phyloP scores from a whole-genome alignment of 306 rosid species.

The Arachis stenosperma region DNA sequence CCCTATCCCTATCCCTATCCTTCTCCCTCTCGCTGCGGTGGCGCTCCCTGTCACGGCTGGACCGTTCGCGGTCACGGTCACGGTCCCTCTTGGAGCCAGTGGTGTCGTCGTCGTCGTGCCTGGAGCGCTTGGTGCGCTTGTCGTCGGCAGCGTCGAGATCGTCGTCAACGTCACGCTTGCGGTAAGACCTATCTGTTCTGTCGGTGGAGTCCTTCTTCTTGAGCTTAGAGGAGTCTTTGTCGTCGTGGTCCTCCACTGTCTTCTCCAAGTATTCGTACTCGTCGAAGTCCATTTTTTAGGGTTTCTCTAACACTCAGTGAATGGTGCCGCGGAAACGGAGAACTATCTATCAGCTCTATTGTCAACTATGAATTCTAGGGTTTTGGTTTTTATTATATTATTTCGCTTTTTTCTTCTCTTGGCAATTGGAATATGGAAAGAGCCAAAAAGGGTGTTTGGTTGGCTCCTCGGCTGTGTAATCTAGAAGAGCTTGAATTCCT shows the following conservation, averaged over 20 bases:
- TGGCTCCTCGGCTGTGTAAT: neutral
- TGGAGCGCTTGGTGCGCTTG: constrained; percentile 60
- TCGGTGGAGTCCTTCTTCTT: constrained; percentile 57
- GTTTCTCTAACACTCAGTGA: neutral
- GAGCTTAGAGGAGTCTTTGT: constrained; percentile 57
- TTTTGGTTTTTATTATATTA: constrained; percentile 37
- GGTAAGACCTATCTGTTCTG: constrained; percentile 63
- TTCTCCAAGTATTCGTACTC: constrained; percentile 97
- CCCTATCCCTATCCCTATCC: constrained; percentile 55
- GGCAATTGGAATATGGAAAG: neutral
- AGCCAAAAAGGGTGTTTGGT: neutral
- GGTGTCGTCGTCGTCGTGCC: constrained; percentile 63
- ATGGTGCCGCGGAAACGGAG: neutral
- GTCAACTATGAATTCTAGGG: constrained; percentile 38
- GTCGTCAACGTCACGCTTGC: constrained; percentile 73
- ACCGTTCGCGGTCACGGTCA: constrained; percentile 38
- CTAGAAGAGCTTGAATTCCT: neutral
- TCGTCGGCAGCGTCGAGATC: constrained; percentile 58
- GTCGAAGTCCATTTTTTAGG: constrained; percentile 79
- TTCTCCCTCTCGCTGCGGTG: constrained; percentile 50
- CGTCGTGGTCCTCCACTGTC: constrained; percentile 83
- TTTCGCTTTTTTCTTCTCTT: neutral
- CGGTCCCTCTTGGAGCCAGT: constrained; percentile 67
- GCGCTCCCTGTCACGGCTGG: constrained; percentile 55
- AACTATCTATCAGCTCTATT: neutral